Base-by-base conservation (phyloP, 2,329 filamentous ascomycete species). In the Lizonia empirigonia region DNA sequence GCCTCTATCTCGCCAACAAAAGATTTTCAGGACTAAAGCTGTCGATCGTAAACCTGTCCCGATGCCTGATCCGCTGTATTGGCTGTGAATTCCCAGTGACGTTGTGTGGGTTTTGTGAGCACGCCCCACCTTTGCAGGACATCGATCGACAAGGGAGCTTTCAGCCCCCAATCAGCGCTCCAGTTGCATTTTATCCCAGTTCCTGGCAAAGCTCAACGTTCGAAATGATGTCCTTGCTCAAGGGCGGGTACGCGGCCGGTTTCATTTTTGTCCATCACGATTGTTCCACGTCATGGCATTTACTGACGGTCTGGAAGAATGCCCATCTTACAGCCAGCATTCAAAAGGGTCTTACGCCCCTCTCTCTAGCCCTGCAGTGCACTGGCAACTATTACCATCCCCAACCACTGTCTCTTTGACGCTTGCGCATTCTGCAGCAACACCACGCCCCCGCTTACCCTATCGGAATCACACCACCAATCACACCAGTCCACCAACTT, bases 61-160 rank as follows among this genome's bases (percentile, higher is more conserved):
- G 38, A 56, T 48, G 48, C 50, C 54, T 51, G 54, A 50, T 55
- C 37, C 40, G 37, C 50, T 44, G 47, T 39, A 48, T 48, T 37
- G n/a, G n/a, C n/a, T n/a, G n/a, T n/a, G n/a, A n/a, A n/a, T 48
- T 50, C 27, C 53, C 50, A n/a, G 62, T 71, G 68, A 71, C 68
- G 68, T 54, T 60, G 50, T 64, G 44, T 54, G 38, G 50, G 42
- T 60, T 67, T 63, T 12, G 56, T 59, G 49, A 19, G 49, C 37
- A 34, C 32, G 49, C 12, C 36, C 48, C 48, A 52, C 42, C 22
- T 12, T 23, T 12, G 55, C 41, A 20, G 45, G 29, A 45, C 44
- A 53, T 53, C 32, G 53, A 68, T 64, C 58, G 40, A 50, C 56
- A 50, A 60, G 40, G 55, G 47, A 46, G 39, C 16, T 15, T 35